Conservation (phyloP, 2,329 filamentous ascomycete species). For the Podosphaera fusca region DNA sequence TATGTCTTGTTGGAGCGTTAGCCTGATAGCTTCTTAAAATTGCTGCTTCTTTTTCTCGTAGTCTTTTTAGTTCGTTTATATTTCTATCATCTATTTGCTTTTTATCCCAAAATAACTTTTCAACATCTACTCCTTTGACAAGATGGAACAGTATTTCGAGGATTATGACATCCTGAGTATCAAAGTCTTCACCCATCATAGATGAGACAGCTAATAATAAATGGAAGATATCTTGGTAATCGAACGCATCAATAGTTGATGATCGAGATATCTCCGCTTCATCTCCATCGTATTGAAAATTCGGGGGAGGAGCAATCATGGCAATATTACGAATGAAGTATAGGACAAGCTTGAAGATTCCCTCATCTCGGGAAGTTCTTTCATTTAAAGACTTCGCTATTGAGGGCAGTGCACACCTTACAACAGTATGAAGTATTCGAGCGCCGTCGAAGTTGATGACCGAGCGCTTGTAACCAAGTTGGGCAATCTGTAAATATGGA, state of each 20-base stretch:
- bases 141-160: conserved; percentile 85
- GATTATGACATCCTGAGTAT: conserved; percentile 65
- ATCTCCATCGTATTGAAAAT: conserved; percentile 60
- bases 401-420: conserved; percentile 61
- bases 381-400: conserved; percentile 63
- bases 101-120: conserved; percentile 69
- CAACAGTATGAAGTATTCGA: conserved; percentile 55
- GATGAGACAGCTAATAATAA: conserved; percentile 70
- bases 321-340: conserved; percentile 78
- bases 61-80: conserved; percentile 45
- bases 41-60: conserved; percentile 66
- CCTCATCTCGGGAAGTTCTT: conserved; percentile 58
- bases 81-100: conserved; percentile 44
- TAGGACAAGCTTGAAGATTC: conserved; percentile 73
- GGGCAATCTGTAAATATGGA: conserved; percentile 69
- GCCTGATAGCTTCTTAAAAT: conserved; percentile 58
- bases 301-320: conserved; percentile 54
- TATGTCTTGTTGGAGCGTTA: conserved; percentile 67
- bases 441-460: conserved; percentile 65
- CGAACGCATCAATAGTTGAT: conserved; percentile 68
- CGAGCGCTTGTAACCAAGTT: conserved; percentile 71
- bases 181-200: conserved; percentile 84
- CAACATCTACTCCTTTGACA: conserved; percentile 67
- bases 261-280: conserved; percentile 77
- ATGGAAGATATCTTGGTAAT: conserved; percentile 74